phyloP scores from a whole-genome alignment of 2,329 filamentous ascomycete genomes.

The Tolypocladium guangdongense region DNA sequence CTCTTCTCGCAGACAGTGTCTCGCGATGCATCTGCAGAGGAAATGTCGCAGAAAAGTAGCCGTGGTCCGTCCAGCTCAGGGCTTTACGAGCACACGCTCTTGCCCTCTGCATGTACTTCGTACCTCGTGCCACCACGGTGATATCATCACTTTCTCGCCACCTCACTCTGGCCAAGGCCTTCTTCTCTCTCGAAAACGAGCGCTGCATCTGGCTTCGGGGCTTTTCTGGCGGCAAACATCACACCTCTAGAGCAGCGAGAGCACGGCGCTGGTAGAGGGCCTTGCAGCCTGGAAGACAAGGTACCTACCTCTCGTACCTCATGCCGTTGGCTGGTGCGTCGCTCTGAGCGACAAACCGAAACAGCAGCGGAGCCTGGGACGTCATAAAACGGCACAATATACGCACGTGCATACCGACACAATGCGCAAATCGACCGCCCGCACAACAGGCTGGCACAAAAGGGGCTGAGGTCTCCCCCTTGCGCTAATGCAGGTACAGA shows the following conservation, averaged over 20 bases:
- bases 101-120: too few species aligned
- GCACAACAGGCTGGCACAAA: too few species aligned
- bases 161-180: too few species aligned
- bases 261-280: too few species aligned
- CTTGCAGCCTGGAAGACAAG: too few species aligned
- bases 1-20: neutral
- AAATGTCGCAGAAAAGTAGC: neutral
- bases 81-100: neutral
- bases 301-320: too few species aligned
- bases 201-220: neutral
- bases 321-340: neutral
- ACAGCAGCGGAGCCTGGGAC: neutral
- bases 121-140: too few species aligned
- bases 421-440: too few species aligned
- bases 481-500: conserved; percentile 13
- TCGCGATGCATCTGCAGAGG: neutral
- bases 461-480: neutral
- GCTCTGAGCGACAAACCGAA: neutral
- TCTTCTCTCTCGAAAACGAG: neutral
- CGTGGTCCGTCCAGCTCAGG: too few species aligned
- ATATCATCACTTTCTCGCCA: too few species aligned
- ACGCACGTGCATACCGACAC: neutral
- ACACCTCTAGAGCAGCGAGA: neutral
- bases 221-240: neutral
- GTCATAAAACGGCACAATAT: neutral